These are phyloP conservation scores for Lophium mytilinum DNA, from an alignment of 495 filamentous ascomycete genomes.

Conservation along the genomic window DNA sequence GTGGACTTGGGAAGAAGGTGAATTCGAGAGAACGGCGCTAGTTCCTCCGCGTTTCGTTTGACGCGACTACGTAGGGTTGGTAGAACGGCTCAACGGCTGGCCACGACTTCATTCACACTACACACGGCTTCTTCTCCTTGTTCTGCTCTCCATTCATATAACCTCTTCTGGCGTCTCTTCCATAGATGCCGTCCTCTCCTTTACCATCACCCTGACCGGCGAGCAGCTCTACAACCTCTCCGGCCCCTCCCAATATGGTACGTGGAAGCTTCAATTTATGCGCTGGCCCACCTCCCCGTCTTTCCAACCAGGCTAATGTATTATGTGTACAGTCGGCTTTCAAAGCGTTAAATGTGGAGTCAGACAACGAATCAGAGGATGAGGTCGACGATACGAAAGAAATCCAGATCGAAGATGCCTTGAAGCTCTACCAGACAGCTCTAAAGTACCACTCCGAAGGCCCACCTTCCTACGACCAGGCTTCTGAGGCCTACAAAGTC, in stretches of 20 bases:
- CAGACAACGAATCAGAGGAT: slow-evolving; percentile 80
- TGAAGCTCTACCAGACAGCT: slow-evolving; percentile 90
- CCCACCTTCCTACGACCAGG: slow-evolving; percentile 62
- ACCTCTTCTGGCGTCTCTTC: neutral
- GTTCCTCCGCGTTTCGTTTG: too few relatives aligned
- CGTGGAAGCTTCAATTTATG: slow-evolving; percentile 3
- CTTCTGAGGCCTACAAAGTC: slow-evolving; percentile 70
- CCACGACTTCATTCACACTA: too few relatives aligned
- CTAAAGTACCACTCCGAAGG: slow-evolving; percentile 89
- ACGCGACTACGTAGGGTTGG: too few relatives aligned
- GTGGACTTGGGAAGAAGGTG: too few relatives aligned
- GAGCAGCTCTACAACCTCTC: neutral
- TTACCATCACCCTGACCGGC: neutral
- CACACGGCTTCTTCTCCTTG: too few relatives aligned
- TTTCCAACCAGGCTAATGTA: neutral
- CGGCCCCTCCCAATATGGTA: slow-evolving; percentile 12
- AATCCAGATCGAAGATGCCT: slow-evolving; percentile 91
- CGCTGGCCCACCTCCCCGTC: neutral
- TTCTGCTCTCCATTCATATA: too few relatives aligned
- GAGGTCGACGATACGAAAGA: slow-evolving; percentile 93
- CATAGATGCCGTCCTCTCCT: neutral
- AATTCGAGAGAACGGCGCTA: too few relatives aligned
- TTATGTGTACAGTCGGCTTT: slow-evolving; percentile 46
- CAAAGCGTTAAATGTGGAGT: slow-evolving; percentile 82
- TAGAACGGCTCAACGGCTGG: too few relatives aligned